Percentiles rank a stretch among this genome's conserved stretches.
Conservation (phyloP, 805 yeast species). For the Candida sonorensis region DNA sequence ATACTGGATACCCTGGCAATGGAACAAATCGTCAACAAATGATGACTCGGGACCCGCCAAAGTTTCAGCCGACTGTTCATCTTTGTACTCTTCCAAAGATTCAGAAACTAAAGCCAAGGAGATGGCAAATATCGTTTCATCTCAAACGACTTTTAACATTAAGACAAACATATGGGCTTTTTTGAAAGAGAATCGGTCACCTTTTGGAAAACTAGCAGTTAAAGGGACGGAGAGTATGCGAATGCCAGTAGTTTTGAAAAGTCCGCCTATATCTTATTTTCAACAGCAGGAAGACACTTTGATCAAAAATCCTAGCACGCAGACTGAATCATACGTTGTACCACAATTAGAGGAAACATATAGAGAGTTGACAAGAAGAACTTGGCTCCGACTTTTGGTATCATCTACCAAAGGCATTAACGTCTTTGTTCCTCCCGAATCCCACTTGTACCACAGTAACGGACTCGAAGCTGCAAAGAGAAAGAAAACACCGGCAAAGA, state of each 20-base stretch:
- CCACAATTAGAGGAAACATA: constrained; percentile 22
- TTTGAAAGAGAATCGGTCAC: constrained; percentile 5
- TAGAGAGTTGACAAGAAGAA: constrained; percentile 20
- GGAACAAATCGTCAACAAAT: constrained; percentile 5
- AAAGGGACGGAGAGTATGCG: constrained; percentile 23
- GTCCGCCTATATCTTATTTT: constrained; percentile 23
- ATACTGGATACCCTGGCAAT: constrained; percentile 16
- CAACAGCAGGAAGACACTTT: constrained; percentile 21
- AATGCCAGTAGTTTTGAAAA: constrained; percentile 19
- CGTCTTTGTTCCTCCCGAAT: constrained; percentile 13
- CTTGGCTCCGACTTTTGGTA: constrained; percentile 19
- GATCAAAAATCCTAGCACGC: constrained; percentile 1
- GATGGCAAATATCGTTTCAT: constrained; percentile 18
- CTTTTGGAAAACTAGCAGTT: constrained; percentile 21
- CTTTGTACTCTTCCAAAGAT: constrained; percentile 12
- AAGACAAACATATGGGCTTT: constrained; percentile 27
- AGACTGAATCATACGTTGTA: constrained; percentile 15
- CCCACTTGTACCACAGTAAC: constrained; percentile 24
- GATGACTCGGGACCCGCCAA: not conserved
- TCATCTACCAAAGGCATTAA: constrained; percentile 11
- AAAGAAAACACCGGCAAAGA: no score
- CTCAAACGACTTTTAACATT: constrained; percentile 10
- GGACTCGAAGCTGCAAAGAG: no score
- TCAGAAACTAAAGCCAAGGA: constrained; percentile 19
- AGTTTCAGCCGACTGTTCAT: constrained; percentile 3